Evolutionary conservation across 1,139 yeast species (phyloP), one percentile per base, ranked within the genome.

Genomic region (Taphrina pruni): DNA sequence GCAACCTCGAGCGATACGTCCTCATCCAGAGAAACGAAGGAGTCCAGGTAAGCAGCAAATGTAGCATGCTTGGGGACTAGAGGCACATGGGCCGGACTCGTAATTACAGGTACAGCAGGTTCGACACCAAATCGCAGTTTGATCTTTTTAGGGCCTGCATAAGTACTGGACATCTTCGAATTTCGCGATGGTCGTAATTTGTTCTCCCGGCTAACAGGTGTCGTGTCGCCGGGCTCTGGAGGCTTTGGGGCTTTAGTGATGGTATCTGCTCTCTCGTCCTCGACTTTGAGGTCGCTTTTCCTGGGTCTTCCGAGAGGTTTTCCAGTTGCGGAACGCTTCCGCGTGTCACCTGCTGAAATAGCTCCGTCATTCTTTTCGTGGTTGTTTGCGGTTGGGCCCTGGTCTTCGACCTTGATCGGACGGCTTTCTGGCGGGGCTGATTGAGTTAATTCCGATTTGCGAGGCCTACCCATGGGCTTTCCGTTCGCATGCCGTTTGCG

Each of bases 11-110:
- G 78, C 73, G 76, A 83, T 79, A 77, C 87, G 35, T 81, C 84
- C 74, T 93, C 97, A 78, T 80, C 89, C 67, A 82, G 85, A 73
- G 81, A 84, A 77, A 81, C 81, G 75, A 81, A 88, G 0, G 89
- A 85, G 20, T 77, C 72, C 43, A 88, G 78, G 71, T 82, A 85
- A 0, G 77, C 80, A 6, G 78, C 80, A 45, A 88, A 73, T 6
- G 79, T 76, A 7, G 77, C 76, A 12, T 74, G 72, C 71, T 76
- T 83, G 66, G 80, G 74, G 1, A 86, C 84, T 2, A 75, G 75
- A 0, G 84, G 78, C 1, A 84, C 78, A 79, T 91, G 96, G 4
- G 86, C 83, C 1, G 97, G 97, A 76, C 91, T 93, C 0, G 96
- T 88, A 5, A 90, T 82, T 8, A 85, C 78, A 38, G 88, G 88